Evolutionary conservation across 225 moss, liverwort and hornwort species (phyloP).

Genomic region (Pseudisothecium myosuroides): DNA sequence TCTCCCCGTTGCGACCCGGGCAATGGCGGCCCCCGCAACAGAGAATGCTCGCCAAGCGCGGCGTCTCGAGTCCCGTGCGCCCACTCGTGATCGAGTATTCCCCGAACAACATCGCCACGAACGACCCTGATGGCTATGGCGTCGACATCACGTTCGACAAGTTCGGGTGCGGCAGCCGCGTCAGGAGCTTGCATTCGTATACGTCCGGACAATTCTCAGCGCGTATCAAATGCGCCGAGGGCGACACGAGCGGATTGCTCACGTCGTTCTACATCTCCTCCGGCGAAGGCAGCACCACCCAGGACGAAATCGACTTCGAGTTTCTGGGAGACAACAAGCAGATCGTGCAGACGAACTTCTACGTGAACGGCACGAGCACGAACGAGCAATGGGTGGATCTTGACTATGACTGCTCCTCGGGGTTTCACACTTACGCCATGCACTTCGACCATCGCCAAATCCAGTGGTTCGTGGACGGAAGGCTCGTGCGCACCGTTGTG

Average conservation of each 20-base stretch:
- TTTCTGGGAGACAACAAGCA: conserved; percentile 47
- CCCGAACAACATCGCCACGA: conserved; percentile 1
- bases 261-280: conserved; percentile 47
- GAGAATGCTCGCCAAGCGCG: neutral
- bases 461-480: conserved; percentile 32
- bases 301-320: conserved; percentile 52
- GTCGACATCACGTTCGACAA: conserved; percentile 26
- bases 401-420: conserved; percentile 29
- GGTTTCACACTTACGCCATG: conserved; percentile 39
- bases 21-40: conserved; percentile 12
- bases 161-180: conserved; percentile 29
- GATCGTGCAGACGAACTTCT: conserved; percentile 53
- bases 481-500: conserved; percentile 20
- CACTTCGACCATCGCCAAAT: conserved; percentile 11
- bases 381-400: conserved; percentile 36
- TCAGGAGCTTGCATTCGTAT: conserved; percentile 26
- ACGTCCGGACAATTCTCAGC: conserved; percentile 19
- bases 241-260: conserved; percentile 51
- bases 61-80: neutral
- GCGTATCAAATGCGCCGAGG: conserved; percentile 22
- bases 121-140: neutral
- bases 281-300: conserved; percentile 16
- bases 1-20: conserved; percentile 1
- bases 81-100: conserved; percentile 50
- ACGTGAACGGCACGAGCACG: conserved; percentile 37